A percentile compares a stretch with the other conserved stretches of the same genome.
Conservation (phyloP, 345 rosid genomes). For the Anacardium occidentale region DNA sequence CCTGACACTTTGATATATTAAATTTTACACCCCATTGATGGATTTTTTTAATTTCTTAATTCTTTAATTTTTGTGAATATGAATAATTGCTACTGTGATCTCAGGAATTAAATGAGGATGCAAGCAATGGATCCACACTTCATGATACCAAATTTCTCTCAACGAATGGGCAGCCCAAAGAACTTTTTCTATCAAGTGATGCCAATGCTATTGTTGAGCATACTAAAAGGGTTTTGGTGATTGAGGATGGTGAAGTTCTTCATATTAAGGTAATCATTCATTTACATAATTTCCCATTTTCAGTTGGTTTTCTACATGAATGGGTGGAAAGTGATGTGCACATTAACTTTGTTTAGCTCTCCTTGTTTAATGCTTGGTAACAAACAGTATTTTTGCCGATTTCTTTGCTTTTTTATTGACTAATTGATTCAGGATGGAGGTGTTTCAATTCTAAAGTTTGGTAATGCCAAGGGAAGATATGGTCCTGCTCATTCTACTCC, state of each 20-base stretch:
- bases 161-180: slow-evolving; percentile 67
- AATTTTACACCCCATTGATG: neutral
- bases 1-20: neutral
- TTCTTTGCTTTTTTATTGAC: neutral
- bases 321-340: neutral
- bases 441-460: slow-evolving; percentile 77
- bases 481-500: slow-evolving; percentile 55
- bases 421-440: slow-evolving; percentile 70
- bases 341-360: neutral
- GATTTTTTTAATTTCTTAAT: neutral
- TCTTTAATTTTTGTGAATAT: neutral
- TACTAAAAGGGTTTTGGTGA: slow-evolving; percentile 79
- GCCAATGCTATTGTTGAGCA: slow-evolving; percentile 90
- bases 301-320: neutral
- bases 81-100: neutral
- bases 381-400: neutral
- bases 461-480: slow-evolving; percentile 54
- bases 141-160: slow-evolving; percentile 62
- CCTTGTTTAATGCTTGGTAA: neutral
- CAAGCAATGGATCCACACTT: slow-evolving; percentile 47
- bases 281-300: neutral
- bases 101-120: slow-evolving; percentile 61
- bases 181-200: slow-evolving; percentile 84
- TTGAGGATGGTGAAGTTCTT: slow-evolving; percentile 92
- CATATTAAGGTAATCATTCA: slow-evolving; percentile 62